These are phyloP conservation scores for Metschnikowia reukaufii DNA, from an alignment of 805 yeast genomes.

Conservation along the genomic window DNA sequence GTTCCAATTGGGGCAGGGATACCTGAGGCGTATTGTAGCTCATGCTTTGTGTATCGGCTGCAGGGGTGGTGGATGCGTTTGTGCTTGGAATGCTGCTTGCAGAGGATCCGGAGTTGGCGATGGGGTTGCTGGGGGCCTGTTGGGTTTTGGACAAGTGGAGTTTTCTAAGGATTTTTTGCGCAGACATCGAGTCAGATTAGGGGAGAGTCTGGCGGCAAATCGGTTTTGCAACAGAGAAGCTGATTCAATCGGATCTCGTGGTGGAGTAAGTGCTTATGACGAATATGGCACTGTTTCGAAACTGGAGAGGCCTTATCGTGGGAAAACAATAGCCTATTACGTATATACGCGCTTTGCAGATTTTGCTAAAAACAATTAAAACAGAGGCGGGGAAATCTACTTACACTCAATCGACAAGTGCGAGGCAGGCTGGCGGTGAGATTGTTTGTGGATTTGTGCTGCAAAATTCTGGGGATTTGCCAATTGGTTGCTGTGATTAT, in stretches of 20 bases:
- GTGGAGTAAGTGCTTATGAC: not conserved
- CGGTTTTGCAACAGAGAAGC: too few relatives aligned
- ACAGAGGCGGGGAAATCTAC: too few relatives aligned
- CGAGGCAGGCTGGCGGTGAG: too few relatives aligned
- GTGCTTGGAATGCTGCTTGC: not conserved
- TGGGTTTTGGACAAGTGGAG: conserved; percentile 18
- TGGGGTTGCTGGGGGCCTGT: conserved; percentile 7
- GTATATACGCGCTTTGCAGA: not conserved
- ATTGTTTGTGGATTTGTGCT: not conserved
- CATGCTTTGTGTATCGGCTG: conserved; percentile 16
- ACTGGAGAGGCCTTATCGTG: not conserved
- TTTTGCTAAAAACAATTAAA: not conserved
- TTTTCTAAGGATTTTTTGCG: conserved; percentile 19
- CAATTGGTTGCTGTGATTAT: conserved; percentile 1
- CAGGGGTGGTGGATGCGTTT: not conserved
- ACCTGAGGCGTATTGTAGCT: conserved; percentile 13
- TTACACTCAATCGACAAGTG: too few relatives aligned
- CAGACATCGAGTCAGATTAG: conserved; percentile 12
- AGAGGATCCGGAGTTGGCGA: conserved; percentile 10
- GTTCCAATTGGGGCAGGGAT: conserved; percentile 3
- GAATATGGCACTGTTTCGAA: too few relatives aligned
- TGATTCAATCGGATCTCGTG: too few relatives aligned
- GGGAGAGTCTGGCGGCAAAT: not conserved
- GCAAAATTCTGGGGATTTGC: not conserved
- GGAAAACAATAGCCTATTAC: not conserved